Evolutionary conservation across 768 basidiomycete genomes (phyloP), one percentile per base, ranked within the genome.

Genomic region (Russula abietina): DNA sequence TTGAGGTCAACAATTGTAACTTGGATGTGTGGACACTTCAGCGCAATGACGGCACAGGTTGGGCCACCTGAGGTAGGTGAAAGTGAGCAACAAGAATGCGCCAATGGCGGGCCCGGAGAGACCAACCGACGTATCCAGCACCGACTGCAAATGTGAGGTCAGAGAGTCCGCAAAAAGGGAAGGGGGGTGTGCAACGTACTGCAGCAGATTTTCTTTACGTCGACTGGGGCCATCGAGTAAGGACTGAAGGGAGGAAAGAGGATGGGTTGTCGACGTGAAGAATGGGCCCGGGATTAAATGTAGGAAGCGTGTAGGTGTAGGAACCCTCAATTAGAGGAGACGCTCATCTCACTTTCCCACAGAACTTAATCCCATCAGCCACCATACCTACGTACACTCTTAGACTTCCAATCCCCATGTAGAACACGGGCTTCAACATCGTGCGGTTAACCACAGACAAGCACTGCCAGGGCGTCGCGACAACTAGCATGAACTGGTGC

Each of bases 1-100:
- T 98, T 98, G 69, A 99, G 82, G 76, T 99, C 97, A 71, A 98
- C 97, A 70, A 99, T 99, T 70, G 94, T 99, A 72, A 99, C 96
- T 49, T 78, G 78, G 76, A 98, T 91, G 72, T 95, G 83, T 54
- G 94, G 92, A 73, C 93, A 96, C 75, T 92, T 94, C 68, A 91
- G 80, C 22, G 93, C 93, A 69, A 97, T 92, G 71, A 97, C 93
- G 52, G 94, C 90, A 73, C 93, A 96, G 49, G 94, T 98, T 28
- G 94, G 94, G 38, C 94, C 94, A 72, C 93, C 93, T 94, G 68
- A 36, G n/a, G 39, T 17, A 11, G 43, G 26, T 50, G 50, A 49
- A 56, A n/a, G 12, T 9, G 8, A n/a, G 26, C 39, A 36, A 36
- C 28, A n/a, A 46, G 57, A 32, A 24, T n/a, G 11, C 36, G 46